Evolutionary conservation across 257 asterid genomes (phyloP).

Genomic region (Lantana camara): DNA sequence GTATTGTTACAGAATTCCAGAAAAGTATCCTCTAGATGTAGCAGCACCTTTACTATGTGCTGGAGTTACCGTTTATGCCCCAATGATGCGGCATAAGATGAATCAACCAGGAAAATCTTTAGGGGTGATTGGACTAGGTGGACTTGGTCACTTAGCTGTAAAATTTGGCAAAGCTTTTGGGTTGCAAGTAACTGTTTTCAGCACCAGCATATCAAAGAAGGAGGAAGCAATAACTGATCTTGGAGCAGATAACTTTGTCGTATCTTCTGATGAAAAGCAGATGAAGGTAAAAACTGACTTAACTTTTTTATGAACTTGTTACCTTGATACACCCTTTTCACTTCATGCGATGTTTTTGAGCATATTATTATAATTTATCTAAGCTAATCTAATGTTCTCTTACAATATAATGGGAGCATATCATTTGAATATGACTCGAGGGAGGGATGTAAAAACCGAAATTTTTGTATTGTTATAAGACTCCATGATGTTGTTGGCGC

Average conservation of each 20-base stretch:
- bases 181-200: conserved; percentile 79
- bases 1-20: conserved; percentile 78
- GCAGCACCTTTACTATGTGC: conserved; percentile 97
- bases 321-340: neutral
- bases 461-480: neutral
- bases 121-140: conserved; percentile 95
- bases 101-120: conserved; percentile 83
- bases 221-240: conserved; percentile 71
- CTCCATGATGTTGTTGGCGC: conserved; percentile 29
- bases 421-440: too few relatives aligned
- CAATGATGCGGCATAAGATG: conserved; percentile 88
- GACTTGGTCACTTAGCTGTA: conserved; percentile 94
- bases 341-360: too few relatives aligned
- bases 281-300: conserved; percentile 47
- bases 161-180: conserved; percentile 96
- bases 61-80: conserved; percentile 86
- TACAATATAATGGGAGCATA: too few relatives aligned
- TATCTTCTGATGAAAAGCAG: conserved; percentile 76
- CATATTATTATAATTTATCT: neutral
- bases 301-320: neutral
- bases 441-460: too few relatives aligned
- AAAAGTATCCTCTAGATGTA: conserved; percentile 58
- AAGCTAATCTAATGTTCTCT: neutral
- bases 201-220: conserved; percentile 78
- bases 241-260: conserved; percentile 78